Conservation (phyloP, 805 yeast genomes). For the Lipomyces japonicus region DNA sequence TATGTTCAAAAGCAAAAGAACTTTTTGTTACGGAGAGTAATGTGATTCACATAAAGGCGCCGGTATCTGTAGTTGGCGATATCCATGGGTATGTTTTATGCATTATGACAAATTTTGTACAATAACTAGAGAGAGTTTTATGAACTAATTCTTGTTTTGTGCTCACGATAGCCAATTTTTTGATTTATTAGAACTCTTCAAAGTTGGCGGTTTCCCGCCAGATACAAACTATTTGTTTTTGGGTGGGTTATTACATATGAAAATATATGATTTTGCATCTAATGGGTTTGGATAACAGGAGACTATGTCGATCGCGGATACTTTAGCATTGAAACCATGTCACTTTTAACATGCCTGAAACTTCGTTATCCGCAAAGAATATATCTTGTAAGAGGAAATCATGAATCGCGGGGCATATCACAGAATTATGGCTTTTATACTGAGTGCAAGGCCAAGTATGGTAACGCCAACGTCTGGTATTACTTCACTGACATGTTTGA, state of each 20-base stretch:
- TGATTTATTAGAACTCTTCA: constrained; percentile 86
- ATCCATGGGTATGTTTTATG: constrained; percentile 64
- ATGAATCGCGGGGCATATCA: constrained; percentile 93
- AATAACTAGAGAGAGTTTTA: neutral
- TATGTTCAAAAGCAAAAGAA: constrained; percentile 80
- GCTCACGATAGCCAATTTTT: constrained; percentile 65
- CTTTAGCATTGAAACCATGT: constrained; percentile 89
- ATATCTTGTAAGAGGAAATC: constrained; percentile 85
- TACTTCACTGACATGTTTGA: constrained; percentile 91
- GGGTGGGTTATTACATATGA: constrained; percentile 36
- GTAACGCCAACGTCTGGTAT: constrained; percentile 75
- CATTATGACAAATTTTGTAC: neutral
- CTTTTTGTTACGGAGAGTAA: constrained; percentile 76
- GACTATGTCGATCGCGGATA: constrained; percentile 96
- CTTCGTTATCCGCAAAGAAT: constrained; percentile 84
- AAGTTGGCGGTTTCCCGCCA: constrained; percentile 90
- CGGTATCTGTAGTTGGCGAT: constrained; percentile 95
- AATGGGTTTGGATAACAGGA: too few species aligned
- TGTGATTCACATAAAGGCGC: constrained; percentile 76
- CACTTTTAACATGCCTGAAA: constrained; percentile 74
- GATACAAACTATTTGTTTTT: constrained; percentile 87
- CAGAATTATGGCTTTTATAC: constrained; percentile 96
- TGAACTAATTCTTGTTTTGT: neutral
- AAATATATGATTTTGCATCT: neutral
- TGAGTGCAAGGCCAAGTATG: constrained; percentile 88